These are phyloP conservation scores for Laetiporus sulphureus DNA, from an alignment of 1,284 basidiomycete genomes.

Conservation along the genomic window DNA sequence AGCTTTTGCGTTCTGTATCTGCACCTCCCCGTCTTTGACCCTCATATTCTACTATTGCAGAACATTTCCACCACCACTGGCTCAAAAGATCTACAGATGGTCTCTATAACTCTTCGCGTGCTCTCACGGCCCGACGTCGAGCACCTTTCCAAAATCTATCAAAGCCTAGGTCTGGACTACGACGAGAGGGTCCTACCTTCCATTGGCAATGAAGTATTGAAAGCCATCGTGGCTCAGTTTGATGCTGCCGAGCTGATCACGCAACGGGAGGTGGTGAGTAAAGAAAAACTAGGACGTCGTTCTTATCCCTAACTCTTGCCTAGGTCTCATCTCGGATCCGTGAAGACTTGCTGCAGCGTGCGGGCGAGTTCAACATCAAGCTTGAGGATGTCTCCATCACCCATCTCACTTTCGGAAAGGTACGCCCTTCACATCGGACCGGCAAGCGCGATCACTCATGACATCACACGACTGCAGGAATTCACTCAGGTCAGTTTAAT, in stretches of 20 bases:
- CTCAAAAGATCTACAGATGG: constrained; percentile 97
- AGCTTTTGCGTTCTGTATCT: constrained; percentile 28
- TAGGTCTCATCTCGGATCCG: constrained; percentile 92
- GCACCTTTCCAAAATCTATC: constrained; percentile 92
- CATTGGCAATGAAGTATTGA: constrained; percentile 96
- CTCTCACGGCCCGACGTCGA: constrained; percentile 89
- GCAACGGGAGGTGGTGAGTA: constrained; percentile 74
- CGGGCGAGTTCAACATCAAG: constrained; percentile 93
- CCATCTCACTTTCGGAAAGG: constrained; percentile 78
- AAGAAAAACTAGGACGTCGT: constrained; percentile 4
- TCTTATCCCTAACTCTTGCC: constrained; percentile 48
- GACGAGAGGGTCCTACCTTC: constrained; percentile 94
- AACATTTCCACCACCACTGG: constrained; percentile 97
- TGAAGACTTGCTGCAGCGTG: constrained; percentile 88
- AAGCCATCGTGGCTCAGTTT: constrained; percentile 97
- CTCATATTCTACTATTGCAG: constrained; percentile 30
- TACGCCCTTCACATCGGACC: no score
- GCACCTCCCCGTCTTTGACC: no score
- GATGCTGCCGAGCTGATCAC: constrained; percentile 97
- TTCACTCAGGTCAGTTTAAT: constrained; percentile 57
- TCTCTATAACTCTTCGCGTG: constrained; percentile 93
- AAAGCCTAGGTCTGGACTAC: constrained; percentile 91
- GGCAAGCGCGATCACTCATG: no score
- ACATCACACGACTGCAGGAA: no score
- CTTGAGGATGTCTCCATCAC: constrained; percentile 98